Percentiles rank a stretch among this genome's conserved stretches.
Conservation (phyloP, 371 early-diverging fungal species). For the Lichtheimia ramosa region DNA sequence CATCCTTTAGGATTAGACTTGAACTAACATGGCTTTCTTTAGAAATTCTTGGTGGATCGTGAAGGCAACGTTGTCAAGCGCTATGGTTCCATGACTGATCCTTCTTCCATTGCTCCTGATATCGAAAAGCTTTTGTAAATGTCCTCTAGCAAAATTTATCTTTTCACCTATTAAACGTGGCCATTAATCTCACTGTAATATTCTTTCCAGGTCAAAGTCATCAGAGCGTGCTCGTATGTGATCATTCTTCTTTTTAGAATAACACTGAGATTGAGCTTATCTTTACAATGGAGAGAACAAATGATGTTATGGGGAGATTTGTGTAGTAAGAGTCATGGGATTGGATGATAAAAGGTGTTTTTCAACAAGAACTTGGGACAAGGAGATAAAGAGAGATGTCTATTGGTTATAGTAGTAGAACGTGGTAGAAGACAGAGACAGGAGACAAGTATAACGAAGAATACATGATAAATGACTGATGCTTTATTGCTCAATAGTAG, state of each 20-base stretch:
- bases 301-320: not conserved
- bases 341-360: too few species aligned
- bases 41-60: conserved; percentile 74
- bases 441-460: too few species aligned
- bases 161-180: not conserved
- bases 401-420: too few species aligned
- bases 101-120: conserved; percentile 52
- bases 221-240: not conserved
- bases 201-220: not conserved
- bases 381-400: too few species aligned
- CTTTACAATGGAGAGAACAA: not conserved
- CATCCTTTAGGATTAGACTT: not conserved
- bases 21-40: not conserved
- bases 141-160: not conserved
- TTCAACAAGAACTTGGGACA: too few species aligned
- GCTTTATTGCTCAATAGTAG: too few species aligned
- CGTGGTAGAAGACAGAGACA: too few species aligned
- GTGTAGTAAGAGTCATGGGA: too few species aligned
- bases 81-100: conserved; percentile 57
- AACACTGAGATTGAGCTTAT: not conserved
- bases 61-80: conserved; percentile 70
- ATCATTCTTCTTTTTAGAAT: not conserved
- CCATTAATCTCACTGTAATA: too few species aligned
- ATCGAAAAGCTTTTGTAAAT: conserved; percentile 51
- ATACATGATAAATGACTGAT: too few species aligned